Evolutionary conservation across 2,329 filamentous ascomycete genomes (phyloP).

Genomic region (Arthrobotrys pseudoclavata): DNA sequence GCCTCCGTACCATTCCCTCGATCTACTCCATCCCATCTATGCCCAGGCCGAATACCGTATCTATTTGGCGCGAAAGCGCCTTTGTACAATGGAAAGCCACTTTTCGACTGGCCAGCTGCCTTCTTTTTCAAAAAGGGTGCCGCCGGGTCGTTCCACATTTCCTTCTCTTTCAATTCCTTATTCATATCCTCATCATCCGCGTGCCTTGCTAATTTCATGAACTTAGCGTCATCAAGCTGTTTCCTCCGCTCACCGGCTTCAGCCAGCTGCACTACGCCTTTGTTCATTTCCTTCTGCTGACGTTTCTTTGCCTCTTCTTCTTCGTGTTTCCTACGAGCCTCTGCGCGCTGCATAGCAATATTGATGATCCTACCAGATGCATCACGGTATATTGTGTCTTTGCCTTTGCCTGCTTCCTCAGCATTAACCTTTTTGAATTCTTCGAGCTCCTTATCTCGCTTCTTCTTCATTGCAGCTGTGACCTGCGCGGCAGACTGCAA

Average conservation of each 20-base stretch:
- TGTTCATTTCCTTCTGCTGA: conserved; percentile 77
- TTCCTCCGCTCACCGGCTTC: conserved; percentile 76
- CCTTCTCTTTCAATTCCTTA: conserved; percentile 79
- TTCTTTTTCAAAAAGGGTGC: conserved; percentile 78
- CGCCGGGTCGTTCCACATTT: conserved; percentile 95
- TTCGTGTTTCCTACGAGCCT: conserved; percentile 83
- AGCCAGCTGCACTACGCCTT: conserved; percentile 85
- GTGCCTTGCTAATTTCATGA: conserved; percentile 82
- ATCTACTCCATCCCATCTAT: conserved; percentile 97
- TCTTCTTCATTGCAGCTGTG: conserved; percentile 76
- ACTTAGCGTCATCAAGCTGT: conserved; percentile 81
- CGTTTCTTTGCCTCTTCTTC: conserved; percentile 76
- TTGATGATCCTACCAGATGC: conserved; percentile 95
- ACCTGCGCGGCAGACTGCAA: conserved; percentile 87
- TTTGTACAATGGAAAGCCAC: conserved; percentile 78
- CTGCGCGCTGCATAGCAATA: conserved; percentile 87
- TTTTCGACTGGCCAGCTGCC: conserved; percentile 66
- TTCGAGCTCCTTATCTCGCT: conserved; percentile 75
- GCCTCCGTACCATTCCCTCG: conserved; percentile 92
- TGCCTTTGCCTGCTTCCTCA: conserved; percentile 66
- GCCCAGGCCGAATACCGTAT: conserved; percentile 91
- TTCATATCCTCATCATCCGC: conserved; percentile 92
- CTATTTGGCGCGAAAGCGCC: conserved; percentile 89
- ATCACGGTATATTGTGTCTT: conserved; percentile 94
- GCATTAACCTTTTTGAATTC: conserved; percentile 68